phyloP scores from a whole-genome alignment of 306 rosid species.

The Albizia julibrissin region DNA sequence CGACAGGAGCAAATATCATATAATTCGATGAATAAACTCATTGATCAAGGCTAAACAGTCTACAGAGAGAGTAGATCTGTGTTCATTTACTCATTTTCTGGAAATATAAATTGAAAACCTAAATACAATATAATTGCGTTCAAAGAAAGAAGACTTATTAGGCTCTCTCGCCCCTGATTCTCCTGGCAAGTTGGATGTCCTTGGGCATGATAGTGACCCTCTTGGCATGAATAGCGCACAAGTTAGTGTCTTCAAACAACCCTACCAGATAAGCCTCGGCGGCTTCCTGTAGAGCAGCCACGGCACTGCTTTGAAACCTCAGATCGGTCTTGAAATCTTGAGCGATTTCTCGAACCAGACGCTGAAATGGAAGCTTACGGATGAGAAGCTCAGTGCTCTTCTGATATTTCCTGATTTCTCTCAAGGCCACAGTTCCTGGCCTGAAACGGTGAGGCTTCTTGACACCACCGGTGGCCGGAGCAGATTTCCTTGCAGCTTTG shows the following conservation, averaged over 20 bases:
- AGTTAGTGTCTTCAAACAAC: not conserved
- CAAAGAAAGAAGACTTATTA: not conserved
- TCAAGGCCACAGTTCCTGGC: conserved; percentile 15
- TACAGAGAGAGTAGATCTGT: not conserved
- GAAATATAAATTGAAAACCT: not conserved
- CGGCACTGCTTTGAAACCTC: conserved; percentile 20
- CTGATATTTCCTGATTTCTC: conserved; percentile 34
- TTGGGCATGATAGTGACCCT: not conserved
- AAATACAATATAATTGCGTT: not conserved
- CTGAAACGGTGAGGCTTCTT: conserved; percentile 28
- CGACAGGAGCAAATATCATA: not conserved
- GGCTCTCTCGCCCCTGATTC: not conserved
- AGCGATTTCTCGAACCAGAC: conserved; percentile 12
- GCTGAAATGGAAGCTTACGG: conserved; percentile 23
- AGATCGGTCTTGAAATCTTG: conserved; percentile 28
- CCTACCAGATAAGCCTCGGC: not conserved
- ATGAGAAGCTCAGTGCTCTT: conserved; percentile 29
- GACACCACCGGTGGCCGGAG: conserved; percentile 16
- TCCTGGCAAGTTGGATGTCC: not conserved
- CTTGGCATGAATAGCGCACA: not conserved
- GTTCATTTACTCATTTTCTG: not conserved
- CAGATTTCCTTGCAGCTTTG: conserved; percentile 1
- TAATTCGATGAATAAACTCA: not conserved
- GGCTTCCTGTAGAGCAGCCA: conserved; percentile 1
- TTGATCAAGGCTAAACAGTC: not conserved